phyloP scores from a whole-genome alignment of 2,329 filamentous ascomycete species.

The Fusarium sp. region DNA sequence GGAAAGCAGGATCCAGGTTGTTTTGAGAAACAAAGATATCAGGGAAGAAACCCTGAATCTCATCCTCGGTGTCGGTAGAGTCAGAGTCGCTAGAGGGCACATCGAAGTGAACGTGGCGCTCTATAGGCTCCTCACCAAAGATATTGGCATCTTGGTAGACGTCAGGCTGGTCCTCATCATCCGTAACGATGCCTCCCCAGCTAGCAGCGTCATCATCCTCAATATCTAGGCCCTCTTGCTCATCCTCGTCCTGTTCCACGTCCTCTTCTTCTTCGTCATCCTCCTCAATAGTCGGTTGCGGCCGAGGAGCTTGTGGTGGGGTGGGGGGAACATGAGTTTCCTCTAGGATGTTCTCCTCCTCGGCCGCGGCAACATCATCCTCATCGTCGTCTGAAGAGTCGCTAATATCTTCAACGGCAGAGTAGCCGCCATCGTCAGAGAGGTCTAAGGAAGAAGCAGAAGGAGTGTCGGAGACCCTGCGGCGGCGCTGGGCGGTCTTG shows the following conservation, averaged over 20 bases:
- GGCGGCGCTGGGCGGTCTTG: constrained; percentile 53
- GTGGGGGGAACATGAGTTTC: constrained; percentile 52
- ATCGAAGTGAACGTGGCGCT: constrained; percentile 79
- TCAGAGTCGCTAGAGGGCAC: constrained; percentile 74
- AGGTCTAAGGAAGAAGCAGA: constrained; percentile 67
- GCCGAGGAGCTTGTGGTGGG: constrained; percentile 60
- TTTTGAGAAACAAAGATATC: constrained; percentile 83
- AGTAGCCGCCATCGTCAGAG: constrained; percentile 78
- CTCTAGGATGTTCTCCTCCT: constrained; percentile 77
- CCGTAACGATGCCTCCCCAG: constrained; percentile 66
- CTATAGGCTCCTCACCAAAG: constrained; percentile 52
- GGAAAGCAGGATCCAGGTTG: constrained; percentile 75
- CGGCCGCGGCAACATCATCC: constrained; percentile 78
- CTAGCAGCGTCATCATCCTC: constrained; percentile 55
- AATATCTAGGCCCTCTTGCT: constrained; percentile 53
- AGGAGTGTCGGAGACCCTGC: constrained; percentile 58
- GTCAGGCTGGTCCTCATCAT: constrained; percentile 56
- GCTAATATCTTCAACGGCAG: constrained; percentile 80
- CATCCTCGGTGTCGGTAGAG: constrained; percentile 70
- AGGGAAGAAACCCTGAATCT: constrained; percentile 73
- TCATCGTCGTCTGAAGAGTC: constrained; percentile 83
- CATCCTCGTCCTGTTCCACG: constrained; percentile 52
- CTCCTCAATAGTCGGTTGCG: constrained; percentile 48
- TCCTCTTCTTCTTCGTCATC: constrained; percentile 51
- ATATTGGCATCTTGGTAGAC: constrained; percentile 52